These are phyloP conservation scores for Cystoderma amianthinum DNA, from an alignment of 768 basidiomycete genomes.

Conservation along the genomic window DNA sequence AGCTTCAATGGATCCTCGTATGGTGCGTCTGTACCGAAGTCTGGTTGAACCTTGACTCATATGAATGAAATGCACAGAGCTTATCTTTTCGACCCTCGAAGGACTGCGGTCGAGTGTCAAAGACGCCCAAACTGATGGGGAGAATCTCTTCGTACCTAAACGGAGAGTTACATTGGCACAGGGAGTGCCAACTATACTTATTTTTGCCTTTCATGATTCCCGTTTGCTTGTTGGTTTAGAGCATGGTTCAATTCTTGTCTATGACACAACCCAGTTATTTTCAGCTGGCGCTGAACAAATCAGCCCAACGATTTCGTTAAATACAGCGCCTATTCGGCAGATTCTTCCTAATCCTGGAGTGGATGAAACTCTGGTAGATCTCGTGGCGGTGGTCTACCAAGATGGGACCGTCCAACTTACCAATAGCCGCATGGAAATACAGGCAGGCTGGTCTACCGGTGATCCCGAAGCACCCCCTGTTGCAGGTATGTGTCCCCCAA, in stretches of 20 bases:
- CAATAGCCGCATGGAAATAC: conserved; percentile 46
- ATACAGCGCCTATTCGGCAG: conserved; percentile 40
- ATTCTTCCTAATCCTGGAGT: conserved; percentile 60
- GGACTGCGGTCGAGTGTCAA: conserved; percentile 52
- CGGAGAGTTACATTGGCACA: conserved; percentile 37
- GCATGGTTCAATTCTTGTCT: conserved; percentile 54
- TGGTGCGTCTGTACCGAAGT: conserved; percentile 20
- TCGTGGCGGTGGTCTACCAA: conserved; percentile 49
- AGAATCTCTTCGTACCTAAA: conserved; percentile 39
- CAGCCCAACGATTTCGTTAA: conserved; percentile 41
- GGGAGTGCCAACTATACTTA: conserved; percentile 43
- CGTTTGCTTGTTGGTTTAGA: conserved; percentile 52
- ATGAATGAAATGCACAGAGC: conserved; percentile 27
- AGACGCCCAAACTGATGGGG: conserved; percentile 29
- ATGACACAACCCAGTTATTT: conserved; percentile 47
- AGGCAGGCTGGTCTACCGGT: conserved; percentile 48
- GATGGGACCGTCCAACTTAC: conserved; percentile 51
- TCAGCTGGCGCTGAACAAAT: conserved; percentile 33
- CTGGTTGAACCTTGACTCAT: conserved; percentile 1
- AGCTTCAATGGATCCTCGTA: conserved; percentile 25
- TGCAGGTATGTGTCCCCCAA: conserved; percentile 38
- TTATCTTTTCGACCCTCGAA: conserved; percentile 53
- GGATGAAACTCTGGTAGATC: conserved; percentile 40
- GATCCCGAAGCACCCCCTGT: conserved; percentile 45
- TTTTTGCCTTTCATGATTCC: conserved; percentile 54